Base-by-base conservation (phyloP, 208 protist genomes). In the Angomonas desouzai region DNA sequence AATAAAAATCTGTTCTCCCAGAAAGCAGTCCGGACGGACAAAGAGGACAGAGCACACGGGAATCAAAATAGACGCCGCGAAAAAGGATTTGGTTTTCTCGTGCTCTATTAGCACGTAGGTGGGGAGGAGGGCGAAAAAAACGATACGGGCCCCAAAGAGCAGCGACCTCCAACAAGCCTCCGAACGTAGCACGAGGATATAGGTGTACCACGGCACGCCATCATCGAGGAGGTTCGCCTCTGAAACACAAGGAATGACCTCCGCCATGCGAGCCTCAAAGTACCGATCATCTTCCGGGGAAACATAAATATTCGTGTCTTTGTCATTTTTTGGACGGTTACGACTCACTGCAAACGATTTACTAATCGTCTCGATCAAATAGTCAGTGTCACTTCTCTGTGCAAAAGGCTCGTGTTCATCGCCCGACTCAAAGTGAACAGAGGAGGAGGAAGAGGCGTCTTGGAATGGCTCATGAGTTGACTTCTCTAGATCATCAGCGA, bases 1-100 rank as follows among this genome's bases (percentile, higher is more conserved):
- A 55, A 79, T 77, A 0, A 66, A 30, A 57, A 79, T 60, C 51
- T 83, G 73, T 49, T 69, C 61, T 0, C 85, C 85, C 0, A 91
- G 16, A 2, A 51, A 74, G 10, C 61, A 30, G 11, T 22, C 25
- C 30, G 25, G 25, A 43, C 55, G 55, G 6, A 60, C 55, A 6
- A n/a, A 45, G 2, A 60, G 55, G 25, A 30, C 55, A 36, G 25
- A 20, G 25, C 25, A 38, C 1, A 60, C 30, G 9, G 55, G 55
- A 3, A 60, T 16, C 11, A 60, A 29, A 2, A 30, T 36, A 23
- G 25, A 22, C 33, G 55, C 20, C 27, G 33, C 55, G 33, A 60
- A 60, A 30, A 22, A 60, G 29, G 28, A 22, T 23, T 60, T 60
- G 3, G 55, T 60, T n/a, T 60, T 60, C 16, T 22, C 25, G 30